Conservation (phyloP, 768 basidiomycete species). For the Sarcomyxa edulis region DNA sequence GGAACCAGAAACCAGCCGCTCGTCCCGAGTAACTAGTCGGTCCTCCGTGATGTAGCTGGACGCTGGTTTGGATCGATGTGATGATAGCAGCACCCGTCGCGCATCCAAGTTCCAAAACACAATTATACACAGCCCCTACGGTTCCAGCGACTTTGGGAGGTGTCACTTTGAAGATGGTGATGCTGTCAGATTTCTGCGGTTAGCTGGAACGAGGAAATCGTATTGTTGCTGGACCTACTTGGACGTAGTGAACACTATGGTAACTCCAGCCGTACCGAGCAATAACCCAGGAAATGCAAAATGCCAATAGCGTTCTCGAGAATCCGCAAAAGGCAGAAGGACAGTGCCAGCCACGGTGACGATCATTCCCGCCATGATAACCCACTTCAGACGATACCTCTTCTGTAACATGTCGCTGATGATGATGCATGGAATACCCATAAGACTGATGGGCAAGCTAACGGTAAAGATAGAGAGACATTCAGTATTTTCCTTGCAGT, state of each 20-base stretch:
- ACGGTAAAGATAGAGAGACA: conserved; percentile 27
- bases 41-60: conserved; percentile 22
- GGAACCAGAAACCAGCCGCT: conserved; percentile 39
- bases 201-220: too few relatives aligned
- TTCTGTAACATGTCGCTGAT: conserved; percentile 5
- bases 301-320: conserved; percentile 33
- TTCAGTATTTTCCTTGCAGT: conserved; percentile 17
- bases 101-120: too few relatives aligned
- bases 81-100: too few relatives aligned
- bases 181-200: too few relatives aligned
- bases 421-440: conserved; percentile 6
- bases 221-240: too few relatives aligned
- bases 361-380: conserved; percentile 33
- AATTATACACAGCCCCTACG: too few relatives aligned
- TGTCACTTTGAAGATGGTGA: too few relatives aligned
- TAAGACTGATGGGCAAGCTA: conserved; percentile 22
- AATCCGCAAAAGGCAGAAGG: conserved; percentile 35
- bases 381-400: conserved; percentile 1
- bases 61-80: too few relatives aligned
- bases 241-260: conserved; percentile 27
- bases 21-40: conserved; percentile 30
- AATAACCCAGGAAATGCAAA: conserved; percentile 41
- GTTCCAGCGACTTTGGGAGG: too few relatives aligned
- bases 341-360: conserved; percentile 29
- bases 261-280: conserved; percentile 36